Evolutionary conservation across 139 green algal genomes (phyloP), one percentile per base, ranked within the genome.

Genomic region (Chlorella sp.): DNA sequence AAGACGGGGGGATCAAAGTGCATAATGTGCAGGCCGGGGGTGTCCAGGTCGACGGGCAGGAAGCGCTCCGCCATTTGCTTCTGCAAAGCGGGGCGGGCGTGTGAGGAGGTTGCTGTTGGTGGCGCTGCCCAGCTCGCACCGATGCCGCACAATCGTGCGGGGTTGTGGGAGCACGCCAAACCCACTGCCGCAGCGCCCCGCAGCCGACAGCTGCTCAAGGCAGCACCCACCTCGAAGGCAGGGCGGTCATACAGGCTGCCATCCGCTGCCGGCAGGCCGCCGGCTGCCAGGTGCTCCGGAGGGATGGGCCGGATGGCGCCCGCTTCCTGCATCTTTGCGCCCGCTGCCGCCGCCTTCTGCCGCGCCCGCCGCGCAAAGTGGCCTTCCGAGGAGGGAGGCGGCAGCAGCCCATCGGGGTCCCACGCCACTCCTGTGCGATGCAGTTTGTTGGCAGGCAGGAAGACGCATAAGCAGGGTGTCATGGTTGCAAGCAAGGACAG

Each of bases 1-100:
- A 95, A 83, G 5, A 95, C 70, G 20, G 91, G 89, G 0, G 92
- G 92, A 72, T 96, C 92, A 34, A 95, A 69, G 86, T 95, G 86
- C 30, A 91, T 78, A 13, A 95, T 80, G 18, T 81, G 78, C 28
- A 94, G 64, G 44, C 91, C 89, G 6, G 91, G 81, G 16, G 72
- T 85, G 72, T 93, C 81, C 34, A 94, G 60, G 63, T 94, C 76
- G 20, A 94, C 76, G 4, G 91, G 87, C 72, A 94, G 62, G 82
- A 89, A 94, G 64, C 63, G 51, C n/a, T 84, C 74, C 11, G 60
- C 68, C 62, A 87, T 30, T 36, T 83, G 44, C 23, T 67, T 41
- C 75, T 80, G 69, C 51, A 83, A 44, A 20, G n/a, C n/a, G n/a
- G n/a, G n/a, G n/a, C n/a, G n/a, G n/a, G n/a, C n/a, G n/a, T n/a